Evolutionary conservation across 2,329 filamentous ascomycete genomes (phyloP), one percentile per base, ranked within the genome.

Genomic region (Diaporthe batatas): DNA sequence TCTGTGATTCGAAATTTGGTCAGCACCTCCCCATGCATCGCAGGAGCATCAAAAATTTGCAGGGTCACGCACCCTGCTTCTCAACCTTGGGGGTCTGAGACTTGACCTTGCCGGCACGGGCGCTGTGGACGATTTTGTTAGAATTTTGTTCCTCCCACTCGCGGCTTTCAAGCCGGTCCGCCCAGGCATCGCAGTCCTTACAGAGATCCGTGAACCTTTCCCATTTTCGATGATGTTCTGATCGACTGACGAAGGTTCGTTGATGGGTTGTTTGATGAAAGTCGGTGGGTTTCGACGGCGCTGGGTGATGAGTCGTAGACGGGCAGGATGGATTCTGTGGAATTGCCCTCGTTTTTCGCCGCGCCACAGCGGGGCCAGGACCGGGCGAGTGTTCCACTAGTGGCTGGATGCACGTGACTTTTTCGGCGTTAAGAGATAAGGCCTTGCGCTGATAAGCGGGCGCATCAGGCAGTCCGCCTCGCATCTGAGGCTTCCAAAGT

Each of bases 141-240:
- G 54, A 74, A 72, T 64, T 74, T 70, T 57, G 34, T 21, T 64
- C 68, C 72, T 53, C 71, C 57, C 73, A 2, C 23, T 81, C 81
- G 70, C 84, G 83, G 83, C 84, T n/a, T 49, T 29, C 25, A n/a
- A 16, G 36, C 10, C 36, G 11, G 53, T 21, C 21, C 25, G 2
- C 29, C 59, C 25, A 16, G 23, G 23, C 21, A 34, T 72, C 54
- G 86, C 93, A 92, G 87, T 54, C 58, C 73, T 74, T 74, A 74
- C 73, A 96, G 92, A 85, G 94, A 96, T 86, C 93, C 93, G 92
- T 95, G 93, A 87, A 95, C 93, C 89, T 95, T 95, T 89, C 93
- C 93, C 93, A 95, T 95, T 86, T 85, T 93, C 68, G 68, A 69
- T 74, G 65, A 71, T 71, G 57, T 55, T 67, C 67, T 73, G 73